phyloP scores from a whole-genome alignment of 2,329 filamentous ascomycete species.

The Gremmenia infestans region DNA sequence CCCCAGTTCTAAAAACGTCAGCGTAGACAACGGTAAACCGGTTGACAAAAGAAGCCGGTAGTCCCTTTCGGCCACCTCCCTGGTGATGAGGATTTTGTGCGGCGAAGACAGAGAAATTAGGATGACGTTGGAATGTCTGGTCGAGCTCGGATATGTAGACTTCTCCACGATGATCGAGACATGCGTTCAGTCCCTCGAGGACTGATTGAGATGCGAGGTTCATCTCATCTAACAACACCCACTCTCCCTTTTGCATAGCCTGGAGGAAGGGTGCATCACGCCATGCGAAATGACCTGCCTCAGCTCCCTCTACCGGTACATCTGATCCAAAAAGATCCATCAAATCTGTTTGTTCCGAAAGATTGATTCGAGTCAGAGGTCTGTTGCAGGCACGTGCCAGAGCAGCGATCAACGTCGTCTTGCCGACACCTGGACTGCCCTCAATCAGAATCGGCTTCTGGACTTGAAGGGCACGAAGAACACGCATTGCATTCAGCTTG shows the following conservation, averaged over 20 bases:
- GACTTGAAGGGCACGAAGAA: slow-evolving; percentile 83
- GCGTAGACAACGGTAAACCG: slow-evolving; percentile 97
- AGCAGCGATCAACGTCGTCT: slow-evolving; percentile 87
- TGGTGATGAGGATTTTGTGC: slow-evolving; percentile 98
- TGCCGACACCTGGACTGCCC: slow-evolving; percentile 96
- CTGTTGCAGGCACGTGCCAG: slow-evolving; percentile 75
- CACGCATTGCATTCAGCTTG: slow-evolving; percentile 81
- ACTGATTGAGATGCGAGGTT: slow-evolving; percentile 96
- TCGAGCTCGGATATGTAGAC: slow-evolving; percentile 94
- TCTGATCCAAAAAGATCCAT: slow-evolving; percentile 98
- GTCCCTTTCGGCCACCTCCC: slow-evolving; percentile 87
- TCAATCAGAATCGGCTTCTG: slow-evolving; percentile 90
- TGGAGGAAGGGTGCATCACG: slow-evolving; percentile 90
- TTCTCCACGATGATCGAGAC: slow-evolving; percentile 91
- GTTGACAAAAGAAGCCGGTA: slow-evolving; percentile 95
- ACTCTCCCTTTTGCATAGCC: slow-evolving; percentile 94
- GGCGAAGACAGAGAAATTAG: slow-evolving; percentile 89
- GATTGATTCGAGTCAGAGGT: slow-evolving; percentile 86
- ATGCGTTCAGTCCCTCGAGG: slow-evolving; percentile 91
- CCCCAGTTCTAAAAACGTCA: slow-evolving; percentile 77
- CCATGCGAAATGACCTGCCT: slow-evolving; percentile 90
- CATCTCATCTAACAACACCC: slow-evolving; percentile 98
- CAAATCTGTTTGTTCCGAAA: slow-evolving; percentile 95
- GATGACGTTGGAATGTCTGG: slow-evolving; percentile 86
- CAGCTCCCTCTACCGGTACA: slow-evolving; percentile 88